Evolutionary conservation across 2,329 filamentous ascomycete species (phyloP).

Genomic region (Pseudocercospora ulei): DNA sequence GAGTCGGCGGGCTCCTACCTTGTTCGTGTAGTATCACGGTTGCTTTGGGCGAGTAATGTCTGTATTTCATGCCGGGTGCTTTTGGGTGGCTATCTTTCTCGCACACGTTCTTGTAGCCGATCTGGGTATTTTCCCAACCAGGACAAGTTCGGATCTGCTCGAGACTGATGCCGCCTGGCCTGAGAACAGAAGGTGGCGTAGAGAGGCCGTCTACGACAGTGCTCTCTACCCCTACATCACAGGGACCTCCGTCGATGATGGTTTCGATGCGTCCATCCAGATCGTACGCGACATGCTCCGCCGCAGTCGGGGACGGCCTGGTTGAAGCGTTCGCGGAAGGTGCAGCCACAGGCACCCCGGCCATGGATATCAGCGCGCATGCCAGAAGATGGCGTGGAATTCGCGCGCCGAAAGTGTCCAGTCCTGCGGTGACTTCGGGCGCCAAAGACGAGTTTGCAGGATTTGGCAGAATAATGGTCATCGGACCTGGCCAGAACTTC

Average conservation of each 20-base stretch:
- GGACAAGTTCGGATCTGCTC: constrained; percentile 62
- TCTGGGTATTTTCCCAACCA: constrained; percentile 70
- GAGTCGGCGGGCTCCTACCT: constrained; percentile 31
- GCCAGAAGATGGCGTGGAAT: constrained; percentile 84
- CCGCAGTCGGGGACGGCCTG: constrained; percentile 81
- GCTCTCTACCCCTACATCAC: constrained; percentile 84
- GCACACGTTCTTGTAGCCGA: constrained; percentile 68
- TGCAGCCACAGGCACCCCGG: constrained; percentile 70
- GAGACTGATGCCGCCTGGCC: constrained; percentile 78
- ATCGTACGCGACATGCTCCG: constrained; percentile 80
- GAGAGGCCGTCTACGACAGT: constrained; percentile 90
- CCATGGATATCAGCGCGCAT: constrained; percentile 70
- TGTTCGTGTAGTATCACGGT: constrained; percentile 62
- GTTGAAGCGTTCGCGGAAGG: constrained; percentile 93
- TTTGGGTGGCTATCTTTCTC: constrained; percentile 58
- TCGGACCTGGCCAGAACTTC: constrained; percentile 84
- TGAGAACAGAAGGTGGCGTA: constrained; percentile 66
- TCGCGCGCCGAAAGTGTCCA: constrained; percentile 75
- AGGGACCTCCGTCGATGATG: constrained; percentile 81
- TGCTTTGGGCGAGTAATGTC: constrained; percentile 90
- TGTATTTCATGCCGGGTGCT: constrained; percentile 97
- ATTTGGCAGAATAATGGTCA: constrained; percentile 81
- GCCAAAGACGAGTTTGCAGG: constrained; percentile 62
- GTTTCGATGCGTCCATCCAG: constrained; percentile 70
- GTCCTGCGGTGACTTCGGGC: constrained; percentile 80